Conservation (phyloP, 176 grass and related monocot genomes). For the Triticum urartu region DNA sequence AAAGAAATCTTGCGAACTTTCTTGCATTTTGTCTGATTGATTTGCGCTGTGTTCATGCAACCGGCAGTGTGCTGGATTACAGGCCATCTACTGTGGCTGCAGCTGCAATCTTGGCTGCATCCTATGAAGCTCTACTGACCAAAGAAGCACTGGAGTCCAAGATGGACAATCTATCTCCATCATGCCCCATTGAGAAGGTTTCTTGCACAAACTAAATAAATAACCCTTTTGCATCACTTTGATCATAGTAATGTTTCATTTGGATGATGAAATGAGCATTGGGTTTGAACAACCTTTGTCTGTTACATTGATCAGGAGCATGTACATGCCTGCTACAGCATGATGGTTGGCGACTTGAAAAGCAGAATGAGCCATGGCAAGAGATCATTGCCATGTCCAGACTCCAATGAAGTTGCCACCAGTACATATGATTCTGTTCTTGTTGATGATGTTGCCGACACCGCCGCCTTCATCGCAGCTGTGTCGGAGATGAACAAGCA, state of each 20-base stretch:
- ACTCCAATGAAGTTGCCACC: constrained; percentile 32
- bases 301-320: constrained; percentile 59
- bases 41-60: constrained; percentile 35
- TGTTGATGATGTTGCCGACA: constrained; percentile 57
- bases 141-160: constrained; percentile 56
- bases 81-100: constrained; percentile 68
- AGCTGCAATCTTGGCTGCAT: constrained; percentile 73
- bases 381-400: constrained; percentile 58
- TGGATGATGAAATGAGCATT: constrained; percentile 8
- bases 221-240: background rate
- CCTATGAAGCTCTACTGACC: constrained; percentile 44
- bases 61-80: constrained; percentile 55
- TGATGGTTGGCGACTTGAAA: constrained; percentile 51
- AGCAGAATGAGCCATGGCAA: constrained; percentile 33
- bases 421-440: constrained; percentile 66
- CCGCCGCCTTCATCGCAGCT: constrained; percentile 27
- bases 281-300: constrained; percentile 7
- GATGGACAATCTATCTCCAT: constrained; percentile 49
- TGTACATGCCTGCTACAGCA: constrained; percentile 65
- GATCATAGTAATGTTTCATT: background rate
- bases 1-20: background rate
- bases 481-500: constrained; percentile 50
- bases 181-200: constrained; percentile 64
- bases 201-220: background rate
- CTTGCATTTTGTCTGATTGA: constrained; percentile 24